Evolutionary conservation across 148 eudicot genomes (phyloP).

Genomic region (Spergularia bocconei): DNA sequence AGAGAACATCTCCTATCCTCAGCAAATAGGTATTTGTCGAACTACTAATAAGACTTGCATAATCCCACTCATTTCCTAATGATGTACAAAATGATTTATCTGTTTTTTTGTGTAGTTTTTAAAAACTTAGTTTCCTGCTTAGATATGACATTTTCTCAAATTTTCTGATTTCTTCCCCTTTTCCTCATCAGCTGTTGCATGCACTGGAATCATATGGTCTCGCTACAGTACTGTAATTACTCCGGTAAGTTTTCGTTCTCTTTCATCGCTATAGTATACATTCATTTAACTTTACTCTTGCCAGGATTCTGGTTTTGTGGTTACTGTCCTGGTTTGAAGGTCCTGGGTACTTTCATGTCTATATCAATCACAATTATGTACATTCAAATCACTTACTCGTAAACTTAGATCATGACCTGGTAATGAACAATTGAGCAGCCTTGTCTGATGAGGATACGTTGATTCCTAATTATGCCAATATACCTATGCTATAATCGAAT

Average conservation of each 20-base stretch:
- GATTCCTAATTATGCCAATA: too few relatives aligned
- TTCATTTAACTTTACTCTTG: neutral
- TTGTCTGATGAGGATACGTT: too few relatives aligned
- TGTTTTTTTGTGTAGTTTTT: neutral
- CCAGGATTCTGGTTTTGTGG: neutral
- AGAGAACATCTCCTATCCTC: slow-evolving; percentile 86
- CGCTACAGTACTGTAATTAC: slow-evolving; percentile 89
- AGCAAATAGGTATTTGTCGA: slow-evolving; percentile 66
- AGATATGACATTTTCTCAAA: neutral
- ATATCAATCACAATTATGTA: neutral
- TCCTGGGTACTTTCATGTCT: neutral
- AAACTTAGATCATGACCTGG: neutral
- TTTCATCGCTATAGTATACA: neutral
- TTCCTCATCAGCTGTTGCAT: slow-evolving; percentile 60
- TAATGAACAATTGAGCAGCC: neutral
- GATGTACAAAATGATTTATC: neutral
- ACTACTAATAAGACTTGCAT: neutral
- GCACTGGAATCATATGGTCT: slow-evolving; percentile 85
- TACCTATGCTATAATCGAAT: too few relatives aligned
- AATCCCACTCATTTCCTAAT: neutral
- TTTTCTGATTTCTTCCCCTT: slow-evolving; percentile 8
- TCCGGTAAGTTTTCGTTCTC: slow-evolving; percentile 52
- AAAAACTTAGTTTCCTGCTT: neutral
- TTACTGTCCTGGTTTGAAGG: neutral
- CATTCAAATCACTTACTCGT: neutral